A percentile compares a stretch with the other conserved stretches of the same genome.
Evolutionary conservation across 2,329 filamentous ascomycete genomes (phyloP).

Genomic region (Sclerotiophoma versabilis): DNA sequence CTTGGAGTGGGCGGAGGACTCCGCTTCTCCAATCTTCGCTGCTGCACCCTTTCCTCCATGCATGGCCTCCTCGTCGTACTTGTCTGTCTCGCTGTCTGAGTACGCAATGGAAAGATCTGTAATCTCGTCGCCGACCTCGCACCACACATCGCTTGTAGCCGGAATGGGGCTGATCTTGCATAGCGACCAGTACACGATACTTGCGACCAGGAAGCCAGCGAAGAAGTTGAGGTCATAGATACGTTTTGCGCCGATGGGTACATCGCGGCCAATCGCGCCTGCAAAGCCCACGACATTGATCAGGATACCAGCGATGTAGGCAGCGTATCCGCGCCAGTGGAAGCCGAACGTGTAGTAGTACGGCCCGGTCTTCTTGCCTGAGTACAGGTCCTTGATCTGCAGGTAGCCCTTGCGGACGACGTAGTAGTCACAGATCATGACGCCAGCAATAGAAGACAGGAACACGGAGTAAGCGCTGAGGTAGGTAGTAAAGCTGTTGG

Average conservation of each 20-base stretch:
- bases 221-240: slow-evolving; percentile 95
- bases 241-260: slow-evolving; percentile 81
- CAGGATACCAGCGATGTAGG: slow-evolving; percentile 82
- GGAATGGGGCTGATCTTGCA: slow-evolving; percentile 75
- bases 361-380: slow-evolving; percentile 67
- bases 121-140: slow-evolving; percentile 69
- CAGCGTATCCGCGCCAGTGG: slow-evolving; percentile 82
- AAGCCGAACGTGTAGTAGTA: slow-evolving; percentile 80
- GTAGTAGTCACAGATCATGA: slow-evolving; percentile 90
- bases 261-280: slow-evolving; percentile 73
- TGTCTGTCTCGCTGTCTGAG: slow-evolving; percentile 30
- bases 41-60: slow-evolving; percentile 23
- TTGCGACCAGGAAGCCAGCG: slow-evolving; percentile 77
- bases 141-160: slow-evolving; percentile 76
- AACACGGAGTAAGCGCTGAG: slow-evolving; percentile 93
- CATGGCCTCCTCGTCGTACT: slow-evolving; percentile 40
- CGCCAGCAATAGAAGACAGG: slow-evolving; percentile 90
- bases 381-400: slow-evolving; percentile 80
- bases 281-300: slow-evolving; percentile 94
- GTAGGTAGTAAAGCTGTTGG: slow-evolving; percentile 89
- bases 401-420: slow-evolving; percentile 82
- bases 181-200: slow-evolving; percentile 71
- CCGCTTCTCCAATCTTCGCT: slow-evolving; percentile 17
- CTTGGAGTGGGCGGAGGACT: background rate
- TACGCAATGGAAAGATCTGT: slow-evolving; percentile 37